Evolutionary conservation across 495 filamentous ascomycete species (phyloP).

Genomic region (Xylaria grammica): DNA sequence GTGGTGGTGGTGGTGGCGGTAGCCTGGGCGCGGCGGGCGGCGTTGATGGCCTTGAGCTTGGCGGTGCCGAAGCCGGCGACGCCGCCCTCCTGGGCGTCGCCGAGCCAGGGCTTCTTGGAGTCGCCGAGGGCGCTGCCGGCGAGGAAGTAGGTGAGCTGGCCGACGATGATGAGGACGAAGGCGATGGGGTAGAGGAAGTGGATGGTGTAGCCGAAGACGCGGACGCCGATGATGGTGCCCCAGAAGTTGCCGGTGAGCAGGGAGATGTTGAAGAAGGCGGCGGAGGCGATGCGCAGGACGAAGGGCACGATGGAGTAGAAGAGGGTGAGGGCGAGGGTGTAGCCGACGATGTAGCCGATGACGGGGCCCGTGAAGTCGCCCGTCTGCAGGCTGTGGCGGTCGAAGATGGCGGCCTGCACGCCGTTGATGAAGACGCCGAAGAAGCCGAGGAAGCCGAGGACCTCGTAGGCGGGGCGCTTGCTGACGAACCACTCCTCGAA

Average conservation of each 20-base stretch:
- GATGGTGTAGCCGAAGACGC: constrained; percentile 79
- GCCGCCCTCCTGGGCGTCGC: constrained; percentile 79
- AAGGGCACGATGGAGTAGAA: constrained; percentile 91
- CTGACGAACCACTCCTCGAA: constrained; percentile 92
- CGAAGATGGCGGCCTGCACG: constrained; percentile 87
- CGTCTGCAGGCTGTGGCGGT: constrained; percentile 69
- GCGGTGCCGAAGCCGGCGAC: constrained; percentile 86
- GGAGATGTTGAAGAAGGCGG: constrained; percentile 96
- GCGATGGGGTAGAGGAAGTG: constrained; percentile 95
- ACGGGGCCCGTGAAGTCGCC: constrained; percentile 73
- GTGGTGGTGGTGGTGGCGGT: too few relatives aligned
- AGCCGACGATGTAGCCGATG: constrained; percentile 82
- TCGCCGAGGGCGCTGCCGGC: constrained; percentile 82
- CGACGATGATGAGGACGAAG: constrained; percentile 87
- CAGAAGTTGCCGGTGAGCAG: constrained; percentile 96
- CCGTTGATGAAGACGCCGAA: constrained; percentile 93
- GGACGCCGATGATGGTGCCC: constrained; percentile 88
- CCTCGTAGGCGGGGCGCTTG: constrained; percentile 88
- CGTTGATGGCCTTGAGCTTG: constrained; percentile 73
- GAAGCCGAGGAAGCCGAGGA: constrained; percentile 86
- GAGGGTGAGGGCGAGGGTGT: constrained; percentile 77
- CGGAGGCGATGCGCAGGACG: constrained; percentile 83
- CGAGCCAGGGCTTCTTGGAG: constrained; percentile 92
- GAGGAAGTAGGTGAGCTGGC: constrained; percentile 82
- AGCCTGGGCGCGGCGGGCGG: constrained; percentile 43